Percentiles rank a stretch among this genome's conserved stretches.
Conservation (phyloP, 352 stramenopile species). For the Aphanomyces cochlioides region DNA sequence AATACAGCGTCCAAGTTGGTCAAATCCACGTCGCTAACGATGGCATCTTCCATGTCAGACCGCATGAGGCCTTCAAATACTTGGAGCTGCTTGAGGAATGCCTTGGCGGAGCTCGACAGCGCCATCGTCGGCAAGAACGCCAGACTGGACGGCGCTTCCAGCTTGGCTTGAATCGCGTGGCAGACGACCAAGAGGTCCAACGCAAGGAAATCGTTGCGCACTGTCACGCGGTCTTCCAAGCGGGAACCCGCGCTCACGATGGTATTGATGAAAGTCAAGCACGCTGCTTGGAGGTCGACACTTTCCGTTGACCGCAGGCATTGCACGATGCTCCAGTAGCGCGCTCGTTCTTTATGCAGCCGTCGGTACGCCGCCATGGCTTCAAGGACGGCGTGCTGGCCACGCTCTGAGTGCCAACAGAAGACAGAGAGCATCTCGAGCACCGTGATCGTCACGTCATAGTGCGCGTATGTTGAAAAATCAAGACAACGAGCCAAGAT, state of each 20-base stretch:
- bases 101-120: not conserved
- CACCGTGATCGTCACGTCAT: constrained; percentile 9
- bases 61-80: constrained; percentile 23
- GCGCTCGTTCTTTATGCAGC: constrained; percentile 11
- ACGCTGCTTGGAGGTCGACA: constrained; percentile 15
- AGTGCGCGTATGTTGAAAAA: not conserved
- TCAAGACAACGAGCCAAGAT: constrained; percentile 7
- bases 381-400: not conserved
- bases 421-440: constrained; percentile 26
- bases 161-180: constrained; percentile 1
- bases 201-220: constrained; percentile 26
- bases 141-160: not conserved
- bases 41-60: constrained; percentile 16
- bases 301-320: not conserved
- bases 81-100: constrained; percentile 10
- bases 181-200: constrained; percentile 17
- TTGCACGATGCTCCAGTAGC: constrained; percentile 11
- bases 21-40: constrained; percentile 8
- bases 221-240: constrained; percentile 12
- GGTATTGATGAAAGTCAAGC: constrained; percentile 30
- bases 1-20: constrained; percentile 19
- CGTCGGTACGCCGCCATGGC: constrained; percentile 17
- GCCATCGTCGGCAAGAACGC: not conserved
- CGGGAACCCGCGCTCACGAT: constrained; percentile 5
- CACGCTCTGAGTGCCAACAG: constrained; percentile 23